Base-by-base conservation (phyloP, 257 asterid genomes). In the Misopates orontium region DNA sequence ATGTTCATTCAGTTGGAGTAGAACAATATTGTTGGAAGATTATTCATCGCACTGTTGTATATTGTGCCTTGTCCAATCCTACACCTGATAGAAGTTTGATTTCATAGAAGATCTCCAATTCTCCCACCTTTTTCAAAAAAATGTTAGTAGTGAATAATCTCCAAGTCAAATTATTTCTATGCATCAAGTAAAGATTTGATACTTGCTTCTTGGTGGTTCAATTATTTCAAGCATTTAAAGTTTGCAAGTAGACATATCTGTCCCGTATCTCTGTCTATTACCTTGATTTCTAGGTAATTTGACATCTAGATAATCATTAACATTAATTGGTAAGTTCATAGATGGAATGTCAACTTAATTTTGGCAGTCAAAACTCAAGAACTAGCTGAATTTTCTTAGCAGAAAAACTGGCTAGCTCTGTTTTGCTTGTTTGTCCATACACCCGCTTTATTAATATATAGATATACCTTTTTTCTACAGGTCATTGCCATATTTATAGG, bases 401-500 rank as follows among this genome's bases (percentile, higher is more conserved):
- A 31, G 66, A 36, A 45, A 70, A 47, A 14, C 25, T 52, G 22
- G 44, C 22, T 25, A 18, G 71, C 49, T 44, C n/a, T n/a, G 12
- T 47, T 42, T 44, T 9, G 36, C 42, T 53, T 50, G 18, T 42
- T 4, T 68, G 28, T 63, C 55, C 57, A 68, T 41, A 24, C 21
- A 52, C 41, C 13, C 4, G 50, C 16, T 44, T 40, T 58, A 69
- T 52, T 52, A 66, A 76, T 56, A 74, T 50, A 32, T 57, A 41
- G 24, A 25, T 36, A 1, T 13, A 62, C 57, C 60, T 20, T 58
- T 74, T 65, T 73, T 60, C 52, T 76, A 66, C 96, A 94, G 99
- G 57, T 94, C 42, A 71, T 90, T 17, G 99, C 99, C 55, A 94
- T 94, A 36, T 17, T 88, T 42, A 73, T 94, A 57, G 99, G 99